Percentiles rank a stretch among this genome's conserved stretches.
These are phyloP conservation scores for Melanogaster broomeanus DNA, from an alignment of 768 basidiomycete genomes.

Conservation along the genomic window DNA sequence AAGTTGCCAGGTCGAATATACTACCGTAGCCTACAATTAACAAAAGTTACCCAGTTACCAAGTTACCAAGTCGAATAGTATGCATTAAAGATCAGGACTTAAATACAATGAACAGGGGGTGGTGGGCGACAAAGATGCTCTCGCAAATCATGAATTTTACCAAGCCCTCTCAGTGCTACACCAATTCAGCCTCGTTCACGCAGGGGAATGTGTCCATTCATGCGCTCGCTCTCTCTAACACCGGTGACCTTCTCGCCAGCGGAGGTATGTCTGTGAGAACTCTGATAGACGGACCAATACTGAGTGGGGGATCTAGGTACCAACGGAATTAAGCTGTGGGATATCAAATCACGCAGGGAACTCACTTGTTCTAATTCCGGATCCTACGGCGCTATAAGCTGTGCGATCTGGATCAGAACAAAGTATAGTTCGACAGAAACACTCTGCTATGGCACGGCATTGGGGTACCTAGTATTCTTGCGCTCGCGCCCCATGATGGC, in stretches of 20 bases:
- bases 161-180: background rate
- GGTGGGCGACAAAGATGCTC: too few species aligned
- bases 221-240: conserved; percentile 1
- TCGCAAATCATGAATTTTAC: too few species aligned
- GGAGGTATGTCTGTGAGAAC: conserved; percentile 7
- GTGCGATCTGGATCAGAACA: conserved; percentile 1
- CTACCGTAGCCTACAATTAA: too few species aligned
- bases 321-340: conserved; percentile 5
- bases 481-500: conserved; percentile 3
- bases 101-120: too few species aligned
- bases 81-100: too few species aligned
- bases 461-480: conserved; percentile 7
- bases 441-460: conserved; percentile 6
- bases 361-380: background rate
- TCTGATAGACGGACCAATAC: too few species aligned
- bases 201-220: background rate
- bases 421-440: background rate
- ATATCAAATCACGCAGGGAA: background rate
- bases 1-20: too few species aligned
- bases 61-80: too few species aligned
- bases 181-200: background rate
- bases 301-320: conserved; percentile 1
- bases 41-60: too few species aligned
- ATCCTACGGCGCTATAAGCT: background rate
- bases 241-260: background rate